These are phyloP conservation scores for Bertia moriformis DNA, from an alignment of 2,329 filamentous ascomycete species.

Conservation along the genomic window DNA sequence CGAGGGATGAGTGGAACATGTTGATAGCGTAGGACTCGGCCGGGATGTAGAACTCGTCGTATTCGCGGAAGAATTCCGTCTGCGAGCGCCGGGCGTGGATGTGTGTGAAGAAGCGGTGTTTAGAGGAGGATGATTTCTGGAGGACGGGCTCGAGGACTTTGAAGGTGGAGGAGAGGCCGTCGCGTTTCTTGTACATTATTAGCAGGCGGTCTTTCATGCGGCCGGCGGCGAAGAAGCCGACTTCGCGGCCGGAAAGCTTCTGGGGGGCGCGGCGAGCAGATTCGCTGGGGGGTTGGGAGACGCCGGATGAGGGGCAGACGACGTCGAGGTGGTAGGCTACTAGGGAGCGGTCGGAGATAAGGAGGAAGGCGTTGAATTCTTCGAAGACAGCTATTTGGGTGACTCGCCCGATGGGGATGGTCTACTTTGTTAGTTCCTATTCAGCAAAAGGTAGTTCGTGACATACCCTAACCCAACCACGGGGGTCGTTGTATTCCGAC, in stretches of 20 bases:
- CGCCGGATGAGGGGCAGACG: conserved; percentile 50
- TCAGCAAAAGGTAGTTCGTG: conserved; percentile 1
- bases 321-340: conserved; percentile 90
- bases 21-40: conserved; percentile 91
- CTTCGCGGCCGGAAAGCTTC: conserved; percentile 69
- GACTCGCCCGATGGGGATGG: conserved; percentile 62
- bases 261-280: conserved; percentile 76
- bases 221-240: conserved; percentile 90
- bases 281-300: conserved; percentile 45
- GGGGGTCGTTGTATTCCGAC: conserved; percentile 73
- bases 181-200: conserved; percentile 93
- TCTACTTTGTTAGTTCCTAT: conserved; percentile 35
- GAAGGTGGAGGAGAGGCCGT: conserved; percentile 83
- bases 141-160: conserved; percentile 86
- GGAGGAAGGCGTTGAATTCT: conserved; percentile 81
- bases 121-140: conserved; percentile 80
- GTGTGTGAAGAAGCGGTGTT: conserved; percentile 53
- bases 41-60: conserved; percentile 96
- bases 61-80: conserved; percentile 94
- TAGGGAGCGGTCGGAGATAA: conserved; percentile 80
- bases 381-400: conserved; percentile 91
- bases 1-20: conserved; percentile 86
- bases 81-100: conserved; percentile 37
- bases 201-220: conserved; percentile 93
- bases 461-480: conserved; percentile 77